Base-by-base conservation (phyloP, 768 basidiomycete species). In the Porpolomopsis calyptriformis region DNA sequence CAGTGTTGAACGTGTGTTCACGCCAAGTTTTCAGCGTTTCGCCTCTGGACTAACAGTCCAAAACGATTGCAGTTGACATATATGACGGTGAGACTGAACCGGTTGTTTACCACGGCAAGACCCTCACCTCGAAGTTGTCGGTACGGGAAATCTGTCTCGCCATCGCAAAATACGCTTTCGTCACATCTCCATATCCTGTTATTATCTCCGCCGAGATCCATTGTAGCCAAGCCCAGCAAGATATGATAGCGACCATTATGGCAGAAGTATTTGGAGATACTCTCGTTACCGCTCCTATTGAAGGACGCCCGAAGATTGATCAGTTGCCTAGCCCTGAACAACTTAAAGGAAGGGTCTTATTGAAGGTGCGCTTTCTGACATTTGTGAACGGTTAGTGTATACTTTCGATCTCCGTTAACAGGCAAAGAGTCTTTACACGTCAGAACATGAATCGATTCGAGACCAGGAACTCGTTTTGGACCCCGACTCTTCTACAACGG, bases 191-290 rank as follows among this genome's bases (percentile, higher is more conserved):
- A 0, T 97, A 92, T 61, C 96, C 96, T 0, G 76, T 99, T 60
- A 88, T 99, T 65, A 87, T 99, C 45, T 94, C 91, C 3, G 89
- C 92, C n/a, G 96, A 99, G 66, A 77, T 96, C 4, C 94, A 97
- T 57, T 96, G 91, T 63, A 71, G 75, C 2, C 67, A 69, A 4
- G 73, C 77, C 31, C 72, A 77, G 52, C 71, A 79, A 48, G 71
- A 74, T 46, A 63, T 64, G 55, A 66, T 76, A 34, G 72, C 66
- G 20, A 61, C 64, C 24, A 72, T 73, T 46, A 72, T 73, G 71
- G 55, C 53, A 1, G 59, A 66, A 38, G 68, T 71, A 4, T 77
- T 77, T 50, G 71, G 71, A 1, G 70, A 72, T 26, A 56, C 54
- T 12, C 55, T 71, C 2, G 49, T 71, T 14, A 53, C 53, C 19